These are phyloP conservation scores for Scutellaria barbata DNA, from an alignment of 257 asterid genomes.

Conservation along the genomic window DNA sequence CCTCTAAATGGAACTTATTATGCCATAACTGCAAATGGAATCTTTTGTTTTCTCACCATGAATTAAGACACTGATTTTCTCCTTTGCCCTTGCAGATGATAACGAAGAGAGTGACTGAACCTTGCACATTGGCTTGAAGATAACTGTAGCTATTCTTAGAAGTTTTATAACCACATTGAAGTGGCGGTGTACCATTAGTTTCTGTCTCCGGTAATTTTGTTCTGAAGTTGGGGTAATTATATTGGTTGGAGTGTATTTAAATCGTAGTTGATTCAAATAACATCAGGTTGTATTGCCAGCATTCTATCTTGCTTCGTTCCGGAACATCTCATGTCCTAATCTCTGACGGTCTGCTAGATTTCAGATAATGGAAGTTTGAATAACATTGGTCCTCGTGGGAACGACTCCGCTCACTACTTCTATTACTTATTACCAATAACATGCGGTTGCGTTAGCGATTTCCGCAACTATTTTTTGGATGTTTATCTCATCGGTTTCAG, in stretches of 20 bases:
- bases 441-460: too few species aligned
- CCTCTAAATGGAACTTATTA: background rate
- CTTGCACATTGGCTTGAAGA: slow-evolving; percentile 32
- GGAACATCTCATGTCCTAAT: slow-evolving; percentile 18
- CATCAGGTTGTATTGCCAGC: slow-evolving; percentile 14
- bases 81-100: slow-evolving; percentile 55
- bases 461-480: too few species aligned
- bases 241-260: slow-evolving; percentile 7
- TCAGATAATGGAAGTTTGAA: background rate
- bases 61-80: slow-evolving; percentile 4
- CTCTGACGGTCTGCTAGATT: slow-evolving; percentile 2
- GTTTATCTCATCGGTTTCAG: too few species aligned
- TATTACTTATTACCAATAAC: too few species aligned
- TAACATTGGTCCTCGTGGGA: too few species aligned
- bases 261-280: slow-evolving; percentile 11
- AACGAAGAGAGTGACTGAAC: slow-evolving; percentile 64
- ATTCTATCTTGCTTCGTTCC: background rate
- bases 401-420: too few species aligned
- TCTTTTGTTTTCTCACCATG: slow-evolving; percentile 16
- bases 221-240: slow-evolving; percentile 19
- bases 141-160: slow-evolving; percentile 29
- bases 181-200: slow-evolving; percentile 17
- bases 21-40: slow-evolving; percentile 6
- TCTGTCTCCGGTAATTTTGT: slow-evolving; percentile 25
- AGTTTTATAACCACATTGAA: slow-evolving; percentile 24